Percentiles rank a stretch among this genome's conserved stretches.
phyloP scores from a whole-genome alignment of 2,329 filamentous ascomycete species.

The Leptographium wingfieldii region DNA sequence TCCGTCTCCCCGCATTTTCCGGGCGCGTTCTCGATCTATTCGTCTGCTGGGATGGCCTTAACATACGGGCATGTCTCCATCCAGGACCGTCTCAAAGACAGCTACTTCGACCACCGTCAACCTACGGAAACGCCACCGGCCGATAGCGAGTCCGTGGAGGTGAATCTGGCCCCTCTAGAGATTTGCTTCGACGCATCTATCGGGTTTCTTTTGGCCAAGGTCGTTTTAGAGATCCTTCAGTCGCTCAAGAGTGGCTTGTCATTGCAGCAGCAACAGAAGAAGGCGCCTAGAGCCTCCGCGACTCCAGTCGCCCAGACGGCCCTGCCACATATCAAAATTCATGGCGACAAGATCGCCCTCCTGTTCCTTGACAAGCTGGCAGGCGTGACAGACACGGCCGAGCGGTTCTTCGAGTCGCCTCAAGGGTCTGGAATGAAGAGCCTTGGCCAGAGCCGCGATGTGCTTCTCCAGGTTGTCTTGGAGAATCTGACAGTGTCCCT shows the following conservation, averaged over 20 bases:
- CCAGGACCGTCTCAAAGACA: slow-evolving; percentile 10
- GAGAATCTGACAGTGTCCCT: slow-evolving; percentile 27
- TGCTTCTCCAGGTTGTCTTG: slow-evolving; percentile 39
- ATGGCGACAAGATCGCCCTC: slow-evolving; percentile 36
- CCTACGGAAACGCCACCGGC: background rate
- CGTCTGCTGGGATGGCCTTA: slow-evolving; percentile 6
- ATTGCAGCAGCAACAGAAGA: slow-evolving; percentile 2
- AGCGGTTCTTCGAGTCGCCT: slow-evolving; percentile 28
- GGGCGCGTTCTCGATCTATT: slow-evolving; percentile 46
- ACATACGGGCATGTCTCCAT: slow-evolving; percentile 1
- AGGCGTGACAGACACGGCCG: slow-evolving; percentile 38
- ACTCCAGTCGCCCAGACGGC: slow-evolving; percentile 8
- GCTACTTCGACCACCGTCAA: background rate
- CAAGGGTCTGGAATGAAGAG: slow-evolving; percentile 16
- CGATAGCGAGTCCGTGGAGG: slow-evolving; percentile 30
- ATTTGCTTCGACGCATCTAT: slow-evolving; percentile 44
- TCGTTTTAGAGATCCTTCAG: slow-evolving; percentile 34
- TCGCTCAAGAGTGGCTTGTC: slow-evolving; percentile 6
- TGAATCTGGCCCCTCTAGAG: slow-evolving; percentile 38
- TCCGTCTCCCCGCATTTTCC: slow-evolving; percentile 41
- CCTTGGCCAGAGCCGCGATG: slow-evolving; percentile 27
- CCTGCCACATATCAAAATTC: slow-evolving; percentile 29
- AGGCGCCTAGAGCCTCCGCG: background rate
- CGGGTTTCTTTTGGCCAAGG: slow-evolving; percentile 39
- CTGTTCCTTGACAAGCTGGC: slow-evolving; percentile 42